Base-by-base conservation (phyloP, 2,329 filamentous ascomycete species). In the Arthroderma sp. region DNA sequence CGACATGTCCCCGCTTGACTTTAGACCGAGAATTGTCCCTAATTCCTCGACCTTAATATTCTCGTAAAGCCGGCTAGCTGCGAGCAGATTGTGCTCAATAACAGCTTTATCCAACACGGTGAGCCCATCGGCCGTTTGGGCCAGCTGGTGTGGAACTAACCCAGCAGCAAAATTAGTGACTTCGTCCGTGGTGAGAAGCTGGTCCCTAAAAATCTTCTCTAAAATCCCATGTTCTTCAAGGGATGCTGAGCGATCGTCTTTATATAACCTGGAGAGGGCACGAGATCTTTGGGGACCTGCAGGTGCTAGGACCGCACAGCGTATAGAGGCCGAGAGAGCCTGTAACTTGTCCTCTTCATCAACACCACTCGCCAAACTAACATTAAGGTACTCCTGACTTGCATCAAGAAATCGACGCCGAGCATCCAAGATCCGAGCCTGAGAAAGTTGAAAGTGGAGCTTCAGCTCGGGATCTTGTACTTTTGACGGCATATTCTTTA, bases 161-260 rank as follows among this genome's bases (percentile, higher is more conserved):
- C 80, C 81, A 54, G 83, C 72, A 0, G 88, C 83, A 58, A 98
- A 98, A 45, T 84, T 80, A 33, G 80, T 78, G 36, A 95, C 86
- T 66, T 98, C 91, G n/a, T 72, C 75, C 0, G 82, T 78, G 0
- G 78, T 77, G 40, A 98, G 72, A 3, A 98, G 71, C 4, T 88
- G 78, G 63, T 96, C 86, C 40, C 96, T 73, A 63, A 94, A 94
- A 78, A 98, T 96, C 71, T 96, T 96, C 69, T 96, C 91, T 9
- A 98, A 70, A 44, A 98, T 95, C 40, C 78, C 72, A 58, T 83
- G 89, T 36, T 47, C 48, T 65, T 96, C 86, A 2, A 91, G 75
- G 41, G 80, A 76, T 3, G 72, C 70, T 0, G 85, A 75, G 29
- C 91, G 78, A 53, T 96, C 91, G 63, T 98, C 91, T 64, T 94